Evolutionary conservation across 2,329 filamentous ascomycete species (phyloP).

Genomic region (Sporothrix globosa): DNA sequence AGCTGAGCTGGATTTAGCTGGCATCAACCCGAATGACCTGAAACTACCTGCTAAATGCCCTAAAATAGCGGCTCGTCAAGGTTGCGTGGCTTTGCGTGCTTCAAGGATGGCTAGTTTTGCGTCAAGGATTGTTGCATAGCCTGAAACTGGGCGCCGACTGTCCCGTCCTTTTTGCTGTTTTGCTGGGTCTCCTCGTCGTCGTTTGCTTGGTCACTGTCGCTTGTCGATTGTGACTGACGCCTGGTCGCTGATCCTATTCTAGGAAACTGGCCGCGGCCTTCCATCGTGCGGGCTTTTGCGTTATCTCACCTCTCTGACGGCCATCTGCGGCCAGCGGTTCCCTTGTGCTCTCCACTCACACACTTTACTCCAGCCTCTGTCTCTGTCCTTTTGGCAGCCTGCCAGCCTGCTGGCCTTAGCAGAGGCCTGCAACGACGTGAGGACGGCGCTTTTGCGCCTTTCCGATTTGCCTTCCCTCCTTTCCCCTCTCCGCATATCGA

Average conservation of each 20-base stretch:
- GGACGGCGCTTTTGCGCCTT: constrained; percentile 18
- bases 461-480: background rate
- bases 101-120: too few species aligned
- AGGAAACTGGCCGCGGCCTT: constrained; percentile 12
- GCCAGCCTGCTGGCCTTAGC: background rate
- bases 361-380: background rate
- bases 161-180: background rate
- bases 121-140: background rate
- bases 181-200: background rate
- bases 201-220: too few species aligned
- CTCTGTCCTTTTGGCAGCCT: background rate
- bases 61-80: constrained; percentile 2
- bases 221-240: background rate
- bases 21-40: too few species aligned
- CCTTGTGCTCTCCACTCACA: background rate
- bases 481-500: background rate
- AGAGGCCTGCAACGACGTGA: constrained; percentile 23
- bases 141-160: constrained; percentile 9
- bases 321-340: background rate
- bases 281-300: constrained; percentile 21
- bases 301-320: constrained; percentile 22
- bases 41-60: background rate
- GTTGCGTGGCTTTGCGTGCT: background rate
- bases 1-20: background rate
- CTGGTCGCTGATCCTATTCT: constrained; percentile 7